Percentiles rank a stretch among this genome's conserved stretches.
Evolutionary conservation across 805 yeast genomes (phyloP).

Genomic region (Wickerhamomyces sydowiorum): DNA sequence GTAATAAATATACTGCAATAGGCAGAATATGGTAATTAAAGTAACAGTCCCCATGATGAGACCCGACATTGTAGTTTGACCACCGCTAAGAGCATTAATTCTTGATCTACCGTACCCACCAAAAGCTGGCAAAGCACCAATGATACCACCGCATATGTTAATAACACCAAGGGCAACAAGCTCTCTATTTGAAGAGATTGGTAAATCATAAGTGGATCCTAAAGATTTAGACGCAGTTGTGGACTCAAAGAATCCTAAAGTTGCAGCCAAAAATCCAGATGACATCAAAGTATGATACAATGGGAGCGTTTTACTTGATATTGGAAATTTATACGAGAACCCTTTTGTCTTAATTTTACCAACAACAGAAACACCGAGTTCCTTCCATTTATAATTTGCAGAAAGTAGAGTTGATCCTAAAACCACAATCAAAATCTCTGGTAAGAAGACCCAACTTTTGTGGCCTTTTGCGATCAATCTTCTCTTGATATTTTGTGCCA

Average conservation of each 20-base stretch:
- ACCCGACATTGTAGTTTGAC: conserved; percentile 80
- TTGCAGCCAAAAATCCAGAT: conserved; percentile 73
- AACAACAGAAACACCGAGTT: conserved; percentile 57
- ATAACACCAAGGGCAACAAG: conserved; percentile 82
- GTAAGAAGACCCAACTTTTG: conserved; percentile 56
- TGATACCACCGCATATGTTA: conserved; percentile 50
- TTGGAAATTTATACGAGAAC: conserved; percentile 52
- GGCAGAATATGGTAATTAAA: conserved; percentile 51
- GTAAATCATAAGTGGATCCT: conserved; percentile 64
- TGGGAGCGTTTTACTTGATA: conserved; percentile 38
- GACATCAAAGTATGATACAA: conserved; percentile 51
- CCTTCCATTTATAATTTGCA: conserved; percentile 45
- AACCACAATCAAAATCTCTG: conserved; percentile 73
- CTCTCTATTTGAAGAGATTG: conserved; percentile 84
- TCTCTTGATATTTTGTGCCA: conserved; percentile 38
- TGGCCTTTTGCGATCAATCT: conserved; percentile 22
- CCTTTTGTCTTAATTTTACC: conserved; percentile 58
- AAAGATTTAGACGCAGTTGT: conserved; percentile 88
- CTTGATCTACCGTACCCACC: conserved; percentile 96
- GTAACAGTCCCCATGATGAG: conserved; percentile 76
- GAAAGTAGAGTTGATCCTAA: conserved; percentile 56
- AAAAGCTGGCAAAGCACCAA: conserved; percentile 75
- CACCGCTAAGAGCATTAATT: conserved; percentile 84
- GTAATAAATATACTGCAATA: conserved; percentile 59
- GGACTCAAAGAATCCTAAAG: conserved; percentile 87